phyloP scores from a whole-genome alignment of 805 yeast species.

The Wickerhamia fluorescens region DNA sequence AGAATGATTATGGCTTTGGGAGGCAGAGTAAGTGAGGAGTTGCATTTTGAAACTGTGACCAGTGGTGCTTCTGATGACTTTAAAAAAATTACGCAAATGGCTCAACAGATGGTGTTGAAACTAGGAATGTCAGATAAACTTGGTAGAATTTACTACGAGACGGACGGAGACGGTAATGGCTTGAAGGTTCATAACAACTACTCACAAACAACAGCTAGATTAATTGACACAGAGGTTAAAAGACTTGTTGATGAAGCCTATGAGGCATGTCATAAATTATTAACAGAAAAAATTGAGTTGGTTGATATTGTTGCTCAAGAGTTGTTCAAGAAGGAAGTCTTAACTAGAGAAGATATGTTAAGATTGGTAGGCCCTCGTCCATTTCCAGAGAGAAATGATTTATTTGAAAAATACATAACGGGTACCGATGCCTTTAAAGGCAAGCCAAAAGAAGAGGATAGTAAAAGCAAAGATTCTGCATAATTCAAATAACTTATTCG shows the following conservation, averaged over 20 bases:
- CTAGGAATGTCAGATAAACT: constrained; percentile 82
- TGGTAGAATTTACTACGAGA: constrained; percentile 58
- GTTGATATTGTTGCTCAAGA: constrained; percentile 71
- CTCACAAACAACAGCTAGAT: constrained; percentile 62
- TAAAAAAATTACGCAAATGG: constrained; percentile 84
- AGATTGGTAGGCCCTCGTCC: constrained; percentile 72
- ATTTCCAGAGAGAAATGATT: constrained; percentile 73
- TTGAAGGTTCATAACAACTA: constrained; percentile 53
- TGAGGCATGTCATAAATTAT: constrained; percentile 48
- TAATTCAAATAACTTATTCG: background rate
- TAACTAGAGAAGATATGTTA: constrained; percentile 76
- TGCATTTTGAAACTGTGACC: constrained; percentile 81
- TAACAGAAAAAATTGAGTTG: constrained; percentile 51
- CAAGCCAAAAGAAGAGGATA: constrained; percentile 14
- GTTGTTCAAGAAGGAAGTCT: constrained; percentile 64
- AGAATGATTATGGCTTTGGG: constrained; percentile 93
- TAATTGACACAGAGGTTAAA: constrained; percentile 65
- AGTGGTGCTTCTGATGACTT: constrained; percentile 92
- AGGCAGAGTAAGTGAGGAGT: constrained; percentile 86
- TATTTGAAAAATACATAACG: constrained; percentile 81
- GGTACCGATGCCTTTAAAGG: constrained; percentile 36
- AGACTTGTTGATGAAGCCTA: constrained; percentile 62
- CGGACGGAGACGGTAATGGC: constrained; percentile 37
- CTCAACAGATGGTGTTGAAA: constrained; percentile 80
- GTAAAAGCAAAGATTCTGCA: too few species aligned